phyloP scores from a whole-genome alignment of 2,329 filamentous ascomycete species.

The Neophaeococcomyces aloes region DNA sequence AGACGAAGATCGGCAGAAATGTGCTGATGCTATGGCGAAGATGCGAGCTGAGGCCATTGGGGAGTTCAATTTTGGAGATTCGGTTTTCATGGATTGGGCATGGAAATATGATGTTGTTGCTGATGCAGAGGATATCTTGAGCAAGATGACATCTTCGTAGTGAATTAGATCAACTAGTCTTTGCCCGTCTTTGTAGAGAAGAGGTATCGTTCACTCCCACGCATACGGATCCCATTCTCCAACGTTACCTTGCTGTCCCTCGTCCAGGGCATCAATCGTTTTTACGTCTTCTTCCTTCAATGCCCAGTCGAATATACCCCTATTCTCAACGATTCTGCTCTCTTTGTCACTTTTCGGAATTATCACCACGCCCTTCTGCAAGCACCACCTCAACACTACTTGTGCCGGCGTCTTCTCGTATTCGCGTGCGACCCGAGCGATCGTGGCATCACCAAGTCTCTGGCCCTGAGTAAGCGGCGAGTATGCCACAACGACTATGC shows the following conservation, averaged over 20 bases:
- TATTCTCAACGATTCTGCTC: slow-evolving; percentile 13
- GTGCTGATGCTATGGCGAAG: not conserved
- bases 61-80: not conserved
- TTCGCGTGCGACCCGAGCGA: slow-evolving; percentile 19
- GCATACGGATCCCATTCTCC: slow-evolving; percentile 16
- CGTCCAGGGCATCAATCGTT: slow-evolving; percentile 50
- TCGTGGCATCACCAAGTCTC: slow-evolving; percentile 17
- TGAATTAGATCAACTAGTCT: too few species aligned
- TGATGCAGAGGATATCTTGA: not conserved
- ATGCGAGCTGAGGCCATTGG: not conserved
- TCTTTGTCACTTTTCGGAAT: slow-evolving; percentile 16
- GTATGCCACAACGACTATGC: slow-evolving; percentile 20
- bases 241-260: slow-evolving; percentile 40
- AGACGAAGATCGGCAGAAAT: not conserved
- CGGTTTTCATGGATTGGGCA: not conserved
- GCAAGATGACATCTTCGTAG: too few species aligned
- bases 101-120: not conserved
- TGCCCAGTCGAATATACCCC: slow-evolving; percentile 13
- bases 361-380: slow-evolving; percentile 16
- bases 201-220: too few species aligned
- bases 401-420: slow-evolving; percentile 20
- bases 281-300: slow-evolving; percentile 40
- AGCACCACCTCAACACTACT: slow-evolving; percentile 25
- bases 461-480: slow-evolving; percentile 20
- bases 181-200: too few species aligned